Conservation (phyloP, 2,329 filamentous ascomycete genomes). For the Botryotinia narcissicola region DNA sequence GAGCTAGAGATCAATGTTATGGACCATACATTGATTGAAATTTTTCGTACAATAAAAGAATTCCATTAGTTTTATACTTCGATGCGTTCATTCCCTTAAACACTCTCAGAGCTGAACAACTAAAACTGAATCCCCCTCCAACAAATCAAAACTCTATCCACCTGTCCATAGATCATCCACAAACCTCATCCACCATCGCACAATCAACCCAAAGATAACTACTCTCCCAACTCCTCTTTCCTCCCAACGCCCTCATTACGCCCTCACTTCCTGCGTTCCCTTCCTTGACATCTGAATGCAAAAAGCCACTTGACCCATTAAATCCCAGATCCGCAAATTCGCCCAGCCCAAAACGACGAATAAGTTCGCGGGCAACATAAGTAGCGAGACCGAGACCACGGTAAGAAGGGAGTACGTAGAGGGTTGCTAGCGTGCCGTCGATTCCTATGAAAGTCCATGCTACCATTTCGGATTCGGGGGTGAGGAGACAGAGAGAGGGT, state of each 20-base stretch:
- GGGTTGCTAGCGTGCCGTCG: slow-evolving; percentile 33
- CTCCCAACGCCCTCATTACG: slow-evolving; percentile 36
- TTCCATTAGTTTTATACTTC: background rate
- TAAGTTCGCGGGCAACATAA: slow-evolving; percentile 29
- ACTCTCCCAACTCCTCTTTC: slow-evolving; percentile 23
- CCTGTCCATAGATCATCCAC: background rate
- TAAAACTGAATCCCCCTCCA: background rate
- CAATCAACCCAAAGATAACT: slow-evolving; percentile 35
- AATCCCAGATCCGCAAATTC: slow-evolving; percentile 33
- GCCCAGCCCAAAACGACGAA: slow-evolving; percentile 26
- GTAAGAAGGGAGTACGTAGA: slow-evolving; percentile 35
- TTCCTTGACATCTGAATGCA: slow-evolving; percentile 35
- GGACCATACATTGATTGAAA: background rate
- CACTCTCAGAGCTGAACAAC: background rate
- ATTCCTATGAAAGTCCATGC: slow-evolving; percentile 37
- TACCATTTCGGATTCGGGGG: slow-evolving; percentile 24
- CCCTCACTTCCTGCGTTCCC: slow-evolving; percentile 36
- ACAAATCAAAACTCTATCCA: background rate
- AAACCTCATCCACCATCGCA: background rate
- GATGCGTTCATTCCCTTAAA: background rate
- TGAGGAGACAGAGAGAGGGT: slow-evolving; percentile 32
- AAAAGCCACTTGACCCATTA: slow-evolving; percentile 34
- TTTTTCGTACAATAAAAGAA: background rate
- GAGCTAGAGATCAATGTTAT: background rate
- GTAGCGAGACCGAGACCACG: slow-evolving; percentile 34